These are phyloP conservation scores for Rhodotorula sp. DNA, from an alignment of 1,284 basidiomycete species.

Conservation along the genomic window DNA sequence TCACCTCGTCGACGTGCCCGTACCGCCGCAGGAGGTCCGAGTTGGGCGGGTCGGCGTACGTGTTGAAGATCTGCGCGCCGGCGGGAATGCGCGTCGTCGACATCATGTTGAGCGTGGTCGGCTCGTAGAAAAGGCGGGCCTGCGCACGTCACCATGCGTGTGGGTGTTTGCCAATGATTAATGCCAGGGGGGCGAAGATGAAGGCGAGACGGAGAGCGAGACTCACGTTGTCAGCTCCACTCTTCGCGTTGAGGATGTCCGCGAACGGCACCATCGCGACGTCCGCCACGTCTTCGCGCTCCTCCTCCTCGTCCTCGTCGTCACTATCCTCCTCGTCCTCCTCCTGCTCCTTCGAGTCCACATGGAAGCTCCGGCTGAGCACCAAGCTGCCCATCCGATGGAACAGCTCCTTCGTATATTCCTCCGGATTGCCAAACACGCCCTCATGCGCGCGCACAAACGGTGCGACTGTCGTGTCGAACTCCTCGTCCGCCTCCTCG, in stretches of 20 bases:
- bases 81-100: constrained; percentile 71
- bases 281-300: constrained; percentile 61
- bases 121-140: constrained; percentile 84
- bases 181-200: too few relatives aligned
- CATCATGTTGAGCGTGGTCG: constrained; percentile 72
- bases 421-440: constrained; percentile 62
- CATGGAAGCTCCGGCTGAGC: constrained; percentile 83
- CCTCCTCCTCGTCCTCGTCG: constrained; percentile 59
- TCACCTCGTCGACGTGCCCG: constrained; percentile 88
- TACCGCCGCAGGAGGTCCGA: constrained; percentile 91
- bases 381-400: constrained; percentile 94
- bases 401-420: constrained; percentile 74
- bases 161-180: too few relatives aligned
- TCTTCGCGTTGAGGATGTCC: constrained; percentile 76
- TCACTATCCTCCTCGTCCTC: constrained; percentile 49
- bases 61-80: constrained; percentile 91
- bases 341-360: constrained; percentile 56
- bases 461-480: constrained; percentile 53
- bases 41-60: constrained; percentile 92
- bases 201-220: too few relatives aligned
- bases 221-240: constrained; percentile 79
- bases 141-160: constrained; percentile 49
- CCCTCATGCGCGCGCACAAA: constrained; percentile 66
- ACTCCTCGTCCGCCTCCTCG: constrained; percentile 77
- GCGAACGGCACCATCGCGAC: constrained; percentile 96